Conservation (phyloP, 352 stramenopile genomes). For the Pythium periplocum region DNA sequence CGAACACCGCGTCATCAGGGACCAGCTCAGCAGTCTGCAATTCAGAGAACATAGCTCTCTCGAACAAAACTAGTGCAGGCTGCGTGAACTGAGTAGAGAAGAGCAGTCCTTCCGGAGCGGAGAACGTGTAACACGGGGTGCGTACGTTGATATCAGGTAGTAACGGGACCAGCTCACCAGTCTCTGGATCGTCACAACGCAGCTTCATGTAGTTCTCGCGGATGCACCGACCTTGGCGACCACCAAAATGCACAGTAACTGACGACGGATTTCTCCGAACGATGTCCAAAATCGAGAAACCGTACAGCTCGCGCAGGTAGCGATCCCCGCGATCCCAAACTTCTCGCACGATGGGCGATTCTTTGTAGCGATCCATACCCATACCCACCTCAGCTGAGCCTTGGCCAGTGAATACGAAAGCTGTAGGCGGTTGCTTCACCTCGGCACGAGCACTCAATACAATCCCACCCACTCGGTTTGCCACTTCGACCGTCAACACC, state of each 20-base stretch:
- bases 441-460: constrained; percentile 67
- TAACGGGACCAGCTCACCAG: constrained; percentile 46
- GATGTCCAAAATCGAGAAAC: constrained; percentile 87
- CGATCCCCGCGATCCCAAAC: constrained; percentile 78
- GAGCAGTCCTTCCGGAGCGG: constrained; percentile 58
- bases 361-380: constrained; percentile 84
- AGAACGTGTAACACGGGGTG: constrained; percentile 84
- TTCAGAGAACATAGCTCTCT: constrained; percentile 84
- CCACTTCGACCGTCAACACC: constrained; percentile 67
- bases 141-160: constrained; percentile 72
- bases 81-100: constrained; percentile 87
- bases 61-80: constrained; percentile 74
- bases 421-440: constrained; percentile 60
- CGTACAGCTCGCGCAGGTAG: constrained; percentile 68
- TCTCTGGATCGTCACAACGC: constrained; percentile 50
- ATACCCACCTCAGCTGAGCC: constrained; percentile 78
- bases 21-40: constrained; percentile 67
- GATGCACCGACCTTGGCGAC: constrained; percentile 67
- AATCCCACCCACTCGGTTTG: constrained; percentile 57
- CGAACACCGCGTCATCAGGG: constrained; percentile 64
- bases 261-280: constrained; percentile 83
- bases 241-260: constrained; percentile 85
- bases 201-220: constrained; percentile 85
- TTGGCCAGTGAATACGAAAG: constrained; percentile 86
- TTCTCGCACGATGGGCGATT: constrained; percentile 55